phyloP scores from a whole-genome alignment of 2,329 filamentous ascomycete species.

The Sclerotinia minor region DNA sequence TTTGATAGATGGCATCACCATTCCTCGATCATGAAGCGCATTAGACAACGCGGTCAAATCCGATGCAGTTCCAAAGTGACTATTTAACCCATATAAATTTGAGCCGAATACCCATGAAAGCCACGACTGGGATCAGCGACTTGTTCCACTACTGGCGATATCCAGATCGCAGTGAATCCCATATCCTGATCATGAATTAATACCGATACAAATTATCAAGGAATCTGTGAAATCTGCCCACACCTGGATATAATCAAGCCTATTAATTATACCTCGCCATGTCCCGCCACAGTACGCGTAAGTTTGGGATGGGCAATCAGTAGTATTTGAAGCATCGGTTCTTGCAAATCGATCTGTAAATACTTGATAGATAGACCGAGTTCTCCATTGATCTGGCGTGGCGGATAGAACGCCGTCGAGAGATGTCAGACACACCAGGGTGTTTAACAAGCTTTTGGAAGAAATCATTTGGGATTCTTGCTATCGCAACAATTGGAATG shows the following conservation, averaged over 20 bases:
- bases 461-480: neutral
- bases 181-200: conserved; percentile 37
- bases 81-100: conserved; percentile 51
- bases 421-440: neutral
- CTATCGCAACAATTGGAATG: neutral
- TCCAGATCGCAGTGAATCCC: conserved; percentile 43
- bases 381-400: conserved; percentile 14
- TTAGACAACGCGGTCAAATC: conserved; percentile 50
- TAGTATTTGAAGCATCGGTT: conserved; percentile 42
- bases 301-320: conserved; percentile 32
- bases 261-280: conserved; percentile 46
- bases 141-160: conserved; percentile 47
- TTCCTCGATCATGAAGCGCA: conserved; percentile 48
- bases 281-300: conserved; percentile 50
- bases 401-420: neutral
- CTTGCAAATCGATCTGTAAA: conserved; percentile 45
- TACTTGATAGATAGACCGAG: conserved; percentile 23
- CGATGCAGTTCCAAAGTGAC: conserved; percentile 49
- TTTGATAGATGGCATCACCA: conserved; percentile 26
- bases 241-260: conserved; percentile 47
- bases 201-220: conserved; percentile 30
- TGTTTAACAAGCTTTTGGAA: neutral
- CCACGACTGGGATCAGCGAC: conserved; percentile 42
- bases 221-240: neutral
- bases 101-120: conserved; percentile 50